phyloP scores from a whole-genome alignment of 805 yeast genomes.

The Kodamaea restingae region DNA sequence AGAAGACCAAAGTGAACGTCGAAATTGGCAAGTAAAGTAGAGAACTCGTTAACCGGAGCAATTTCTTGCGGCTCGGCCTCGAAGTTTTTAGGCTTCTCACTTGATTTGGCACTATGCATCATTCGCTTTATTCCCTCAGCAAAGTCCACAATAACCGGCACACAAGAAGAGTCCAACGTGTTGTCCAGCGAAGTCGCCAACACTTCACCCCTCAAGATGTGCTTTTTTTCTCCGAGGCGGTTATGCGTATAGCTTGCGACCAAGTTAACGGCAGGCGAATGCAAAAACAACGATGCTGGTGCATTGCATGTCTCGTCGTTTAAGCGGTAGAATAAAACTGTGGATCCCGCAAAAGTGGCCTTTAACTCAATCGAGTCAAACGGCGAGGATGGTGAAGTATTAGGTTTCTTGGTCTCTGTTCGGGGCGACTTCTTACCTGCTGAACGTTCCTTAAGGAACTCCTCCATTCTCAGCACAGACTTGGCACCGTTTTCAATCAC shows the following conservation, averaged over 20 bases:
- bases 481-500: conserved; percentile 50
- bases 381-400: conserved; percentile 15
- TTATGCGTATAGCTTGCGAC: conserved; percentile 49
- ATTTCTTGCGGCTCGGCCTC: too few relatives aligned
- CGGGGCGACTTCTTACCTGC: too few relatives aligned
- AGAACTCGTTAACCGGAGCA: conserved; percentile 3
- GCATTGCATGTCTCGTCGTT: conserved; percentile 33
- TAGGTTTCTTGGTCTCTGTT: not conserved
- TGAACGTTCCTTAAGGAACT: conserved; percentile 14
- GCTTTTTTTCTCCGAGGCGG: conserved; percentile 35
- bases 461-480: conserved; percentile 45
- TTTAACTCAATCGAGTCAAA: conserved; percentile 45
- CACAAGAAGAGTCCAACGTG: conserved; percentile 64
- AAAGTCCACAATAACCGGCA: conserved; percentile 69
- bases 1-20: conserved; percentile 61
- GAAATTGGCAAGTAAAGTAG: conserved; percentile 43
- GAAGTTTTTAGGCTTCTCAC: not conserved
- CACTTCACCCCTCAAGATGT: conserved; percentile 48
- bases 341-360: conserved; percentile 68
- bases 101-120: conserved; percentile 27
- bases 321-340: conserved; percentile 44
- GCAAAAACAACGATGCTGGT: conserved; percentile 55
- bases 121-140: conserved; percentile 45
- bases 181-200: conserved; percentile 70
- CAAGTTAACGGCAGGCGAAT: conserved; percentile 70